phyloP scores from a whole-genome alignment of 1,284 basidiomycete species.

The Somion occarium region DNA sequence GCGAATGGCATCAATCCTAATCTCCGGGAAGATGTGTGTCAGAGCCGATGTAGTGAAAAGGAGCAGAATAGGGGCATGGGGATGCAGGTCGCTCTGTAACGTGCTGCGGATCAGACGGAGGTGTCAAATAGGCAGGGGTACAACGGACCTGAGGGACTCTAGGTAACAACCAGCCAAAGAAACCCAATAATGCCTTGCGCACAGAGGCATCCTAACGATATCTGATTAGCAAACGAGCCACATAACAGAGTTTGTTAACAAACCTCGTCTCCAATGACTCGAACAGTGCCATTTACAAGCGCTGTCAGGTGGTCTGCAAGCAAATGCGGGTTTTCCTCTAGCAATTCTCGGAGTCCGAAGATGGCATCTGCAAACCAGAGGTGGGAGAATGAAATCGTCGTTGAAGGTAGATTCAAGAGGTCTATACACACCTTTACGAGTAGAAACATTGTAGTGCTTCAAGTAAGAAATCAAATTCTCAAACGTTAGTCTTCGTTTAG shows the following conservation, averaged over 20 bases:
- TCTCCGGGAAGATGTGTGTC: slow-evolving; percentile 93
- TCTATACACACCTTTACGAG: slow-evolving; percentile 57
- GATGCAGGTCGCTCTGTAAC: slow-evolving; percentile 58
- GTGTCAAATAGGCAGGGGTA: not conserved
- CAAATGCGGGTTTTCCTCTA: slow-evolving; percentile 60
- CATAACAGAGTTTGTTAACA: slow-evolving; percentile 13
- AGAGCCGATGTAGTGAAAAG: slow-evolving; percentile 89
- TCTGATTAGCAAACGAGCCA: slow-evolving; percentile 5
- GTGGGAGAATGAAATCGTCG: not conserved
- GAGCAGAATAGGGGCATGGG: slow-evolving; percentile 71
- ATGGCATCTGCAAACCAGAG: slow-evolving; percentile 73
- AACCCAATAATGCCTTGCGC: slow-evolving; percentile 53
- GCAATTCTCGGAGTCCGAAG: slow-evolving; percentile 76
- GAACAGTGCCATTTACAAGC: slow-evolving; percentile 64
- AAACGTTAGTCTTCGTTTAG: slow-evolving; percentile 73
- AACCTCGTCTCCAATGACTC: slow-evolving; percentile 81
- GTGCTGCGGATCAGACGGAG: slow-evolving; percentile 2
- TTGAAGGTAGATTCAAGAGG: not conserved
- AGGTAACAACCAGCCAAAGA: slow-evolving; percentile 72
- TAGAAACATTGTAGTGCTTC: slow-evolving; percentile 79
- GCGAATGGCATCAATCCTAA: slow-evolving; percentile 85
- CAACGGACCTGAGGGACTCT: slow-evolving; percentile 52
- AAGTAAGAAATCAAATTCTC: slow-evolving; percentile 76
- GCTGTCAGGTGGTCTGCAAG: slow-evolving; percentile 54
- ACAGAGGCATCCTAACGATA: slow-evolving; percentile 54